Conservation (phyloP, 345 rosid genomes). For the Acer negundo region DNA sequence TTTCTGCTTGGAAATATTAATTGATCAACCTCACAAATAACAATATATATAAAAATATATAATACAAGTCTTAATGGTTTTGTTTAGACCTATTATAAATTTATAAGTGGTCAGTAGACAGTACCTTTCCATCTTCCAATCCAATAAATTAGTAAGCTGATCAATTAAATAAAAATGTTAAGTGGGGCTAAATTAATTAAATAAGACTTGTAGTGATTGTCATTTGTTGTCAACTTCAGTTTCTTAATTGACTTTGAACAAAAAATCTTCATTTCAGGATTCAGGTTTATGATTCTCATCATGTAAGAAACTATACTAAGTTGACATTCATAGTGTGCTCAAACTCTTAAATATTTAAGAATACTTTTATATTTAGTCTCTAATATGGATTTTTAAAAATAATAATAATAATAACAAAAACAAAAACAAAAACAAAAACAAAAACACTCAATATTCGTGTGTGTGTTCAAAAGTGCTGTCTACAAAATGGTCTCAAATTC, state of each 20-base stretch:
- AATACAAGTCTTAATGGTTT: background rate
- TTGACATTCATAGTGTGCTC: background rate
- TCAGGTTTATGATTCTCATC: background rate
- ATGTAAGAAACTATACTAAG: background rate
- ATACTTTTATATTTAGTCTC: too few species aligned
- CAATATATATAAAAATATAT: too few species aligned
- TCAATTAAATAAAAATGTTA: too few species aligned
- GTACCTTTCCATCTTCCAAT: background rate
- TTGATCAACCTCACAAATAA: background rate
- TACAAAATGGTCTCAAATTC: too few species aligned
- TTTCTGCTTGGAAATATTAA: background rate
- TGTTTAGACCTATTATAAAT: background rate
- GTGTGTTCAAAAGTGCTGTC: background rate
- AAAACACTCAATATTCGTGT: background rate
- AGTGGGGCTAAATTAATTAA: background rate
- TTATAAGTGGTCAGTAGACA: background rate
- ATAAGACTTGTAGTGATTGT: background rate
- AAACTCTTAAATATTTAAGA: too few species aligned
- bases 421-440: too few species aligned
- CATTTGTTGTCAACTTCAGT: background rate
- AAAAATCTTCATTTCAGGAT: background rate
- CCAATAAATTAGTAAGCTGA: background rate
- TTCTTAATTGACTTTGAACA: slow-evolving; percentile 6
- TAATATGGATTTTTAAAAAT: background rate
- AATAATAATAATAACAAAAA: too few species aligned